A percentile compares a stretch with the other conserved stretches of the same genome.
Evolutionary conservation across 2,329 filamentous ascomycete species (phyloP).

Genomic region (Botrytis porri): DNA sequence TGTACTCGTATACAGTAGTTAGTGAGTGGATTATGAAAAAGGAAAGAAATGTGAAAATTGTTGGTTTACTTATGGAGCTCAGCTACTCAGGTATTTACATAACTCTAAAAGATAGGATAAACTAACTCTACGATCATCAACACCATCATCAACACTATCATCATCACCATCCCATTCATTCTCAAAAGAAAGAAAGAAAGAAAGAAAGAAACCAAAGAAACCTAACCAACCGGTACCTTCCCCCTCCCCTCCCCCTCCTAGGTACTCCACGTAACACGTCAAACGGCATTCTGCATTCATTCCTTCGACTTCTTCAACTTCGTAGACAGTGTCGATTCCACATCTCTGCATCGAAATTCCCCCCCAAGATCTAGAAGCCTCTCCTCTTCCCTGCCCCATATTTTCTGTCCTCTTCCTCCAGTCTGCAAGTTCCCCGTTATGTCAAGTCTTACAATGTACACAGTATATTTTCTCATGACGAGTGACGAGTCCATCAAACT

Average conservation of each 20-base stretch:
- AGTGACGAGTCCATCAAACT: neutral
- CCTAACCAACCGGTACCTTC: neutral
- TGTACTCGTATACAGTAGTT: neutral
- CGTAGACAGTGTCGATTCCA: neutral
- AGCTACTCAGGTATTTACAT: too few relatives aligned
- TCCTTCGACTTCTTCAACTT: too few relatives aligned
- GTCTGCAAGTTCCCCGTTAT: neutral
- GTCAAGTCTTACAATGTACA: too few relatives aligned
- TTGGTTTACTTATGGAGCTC: too few relatives aligned
- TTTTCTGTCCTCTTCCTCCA: neutral
- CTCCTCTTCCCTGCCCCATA: neutral
- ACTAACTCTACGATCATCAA: neutral
- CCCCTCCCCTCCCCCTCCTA: neutral
- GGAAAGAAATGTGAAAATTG: neutral
- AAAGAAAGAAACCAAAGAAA: neutral
- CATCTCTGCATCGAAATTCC: neutral
- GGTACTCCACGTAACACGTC: constrained; percentile 2
- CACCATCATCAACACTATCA: neutral
- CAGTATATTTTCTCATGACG: neutral
- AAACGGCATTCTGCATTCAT: constrained; percentile 1
- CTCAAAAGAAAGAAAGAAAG: neutral
- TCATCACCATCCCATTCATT: neutral
- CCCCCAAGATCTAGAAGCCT: neutral
- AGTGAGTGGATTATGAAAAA: neutral
- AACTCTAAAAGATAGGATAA: neutral